A percentile compares a stretch with the other conserved stretches of the same genome.
Evolutionary conservation across 202 grass and related monocot species (phyloP).

Genomic region (Setaria italica): DNA sequence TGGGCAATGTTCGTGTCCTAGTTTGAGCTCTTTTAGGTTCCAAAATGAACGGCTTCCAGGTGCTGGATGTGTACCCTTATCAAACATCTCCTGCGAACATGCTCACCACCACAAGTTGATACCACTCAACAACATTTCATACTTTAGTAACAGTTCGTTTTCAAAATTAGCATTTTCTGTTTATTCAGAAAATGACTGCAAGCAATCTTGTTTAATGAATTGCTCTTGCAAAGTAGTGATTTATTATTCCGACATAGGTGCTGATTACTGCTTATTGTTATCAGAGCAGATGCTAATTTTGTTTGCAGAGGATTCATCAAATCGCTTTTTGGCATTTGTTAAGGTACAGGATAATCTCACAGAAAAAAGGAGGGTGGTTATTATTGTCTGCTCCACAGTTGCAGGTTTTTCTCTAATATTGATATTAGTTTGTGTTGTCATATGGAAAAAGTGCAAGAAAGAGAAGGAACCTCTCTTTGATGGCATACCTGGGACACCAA

Average conservation of each 20-base stretch:
- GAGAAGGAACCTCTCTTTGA: conserved; percentile 34
- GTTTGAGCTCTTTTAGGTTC: conserved; percentile 38
- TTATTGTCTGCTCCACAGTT: background rate
- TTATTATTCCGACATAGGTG: background rate
- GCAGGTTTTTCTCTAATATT: background rate
- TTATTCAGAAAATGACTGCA: background rate
- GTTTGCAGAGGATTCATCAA: background rate
- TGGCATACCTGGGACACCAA: background rate
- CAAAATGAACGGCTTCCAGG: conserved; percentile 36
- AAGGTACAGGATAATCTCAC: background rate
- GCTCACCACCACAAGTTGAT: conserved; percentile 40
- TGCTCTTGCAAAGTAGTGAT: background rate
- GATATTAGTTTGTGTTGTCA: background rate
- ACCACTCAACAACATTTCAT: conserved; percentile 43
- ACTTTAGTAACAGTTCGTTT: conserved; percentile 34
- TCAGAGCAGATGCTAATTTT: background rate
- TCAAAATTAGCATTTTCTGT: background rate
- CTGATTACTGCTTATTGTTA: background rate
- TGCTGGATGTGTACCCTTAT: conserved; percentile 47
- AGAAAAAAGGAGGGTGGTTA: background rate
- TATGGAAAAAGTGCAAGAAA: background rate
- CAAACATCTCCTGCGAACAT: conserved; percentile 50
- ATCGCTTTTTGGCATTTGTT: background rate
- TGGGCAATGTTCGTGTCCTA: conserved; percentile 60
- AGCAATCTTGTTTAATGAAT: conserved; percentile 12